phyloP scores from a whole-genome alignment of 73 alveolate species.

The Tetrahymena thermophila region DNA sequence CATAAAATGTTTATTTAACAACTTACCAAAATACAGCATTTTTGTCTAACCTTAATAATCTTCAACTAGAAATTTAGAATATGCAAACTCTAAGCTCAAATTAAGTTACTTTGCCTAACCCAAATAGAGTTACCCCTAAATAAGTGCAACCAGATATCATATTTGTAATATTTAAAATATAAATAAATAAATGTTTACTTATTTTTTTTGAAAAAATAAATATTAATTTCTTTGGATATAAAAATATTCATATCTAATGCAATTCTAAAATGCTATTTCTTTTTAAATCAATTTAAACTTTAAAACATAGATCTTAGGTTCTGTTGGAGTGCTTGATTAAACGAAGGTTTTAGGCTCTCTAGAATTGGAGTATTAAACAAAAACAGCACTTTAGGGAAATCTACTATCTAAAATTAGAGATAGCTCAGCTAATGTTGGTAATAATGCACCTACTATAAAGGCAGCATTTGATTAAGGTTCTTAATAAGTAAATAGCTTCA shows the following conservation, averaged over 20 bases:
- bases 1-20: neutral
- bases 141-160: neutral
- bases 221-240: too few species aligned
- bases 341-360: neutral
- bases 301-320: neutral
- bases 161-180: neutral
- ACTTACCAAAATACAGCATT: neutral
- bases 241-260: too few species aligned
- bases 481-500: neutral
- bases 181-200: too few species aligned
- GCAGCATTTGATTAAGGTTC: neutral
- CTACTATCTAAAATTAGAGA: neutral
- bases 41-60: neutral
- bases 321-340: neutral
- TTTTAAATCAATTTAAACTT: neutral
- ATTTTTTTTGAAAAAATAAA: too few species aligned
- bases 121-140: neutral
- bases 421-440: neutral
- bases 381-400: neutral
- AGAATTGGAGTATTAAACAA: neutral
- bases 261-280: too few species aligned
- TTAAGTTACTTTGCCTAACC: neutral
- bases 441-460: neutral
- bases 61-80: neutral
- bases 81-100: neutral